These are phyloP conservation scores for Verruconis gallopava DNA, from an alignment of 2,329 filamentous ascomycete species.

Conservation along the genomic window DNA sequence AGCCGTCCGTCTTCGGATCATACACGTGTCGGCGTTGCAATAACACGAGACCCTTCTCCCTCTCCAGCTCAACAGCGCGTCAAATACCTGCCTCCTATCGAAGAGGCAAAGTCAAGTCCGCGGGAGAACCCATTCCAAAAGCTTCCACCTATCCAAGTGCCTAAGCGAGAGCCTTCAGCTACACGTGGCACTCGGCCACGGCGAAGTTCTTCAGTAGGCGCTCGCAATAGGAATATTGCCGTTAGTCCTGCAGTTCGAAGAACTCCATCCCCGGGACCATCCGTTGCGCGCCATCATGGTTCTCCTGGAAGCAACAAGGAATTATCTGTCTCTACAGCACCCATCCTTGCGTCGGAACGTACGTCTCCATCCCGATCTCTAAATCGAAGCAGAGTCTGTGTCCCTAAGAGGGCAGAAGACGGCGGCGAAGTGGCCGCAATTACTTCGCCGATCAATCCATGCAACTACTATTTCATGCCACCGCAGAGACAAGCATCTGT, in stretches of 20 bases:
- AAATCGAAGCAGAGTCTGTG: constrained; percentile 3
- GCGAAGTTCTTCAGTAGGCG: constrained; percentile 4
- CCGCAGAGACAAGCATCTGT: neutral
- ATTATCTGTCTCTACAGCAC: neutral
- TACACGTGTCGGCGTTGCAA: neutral
- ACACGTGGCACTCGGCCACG: constrained; percentile 4
- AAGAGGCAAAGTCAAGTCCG: neutral
- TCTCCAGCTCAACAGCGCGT: neutral
- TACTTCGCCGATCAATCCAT: neutral
- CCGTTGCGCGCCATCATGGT: neutral
- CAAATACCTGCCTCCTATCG: neutral
- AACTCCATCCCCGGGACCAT: constrained; percentile 4
- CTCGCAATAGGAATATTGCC: constrained; percentile 1
- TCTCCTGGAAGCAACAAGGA: constrained; percentile 1
- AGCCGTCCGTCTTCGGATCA: neutral
- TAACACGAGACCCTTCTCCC: neutral
- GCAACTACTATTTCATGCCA: neutral
- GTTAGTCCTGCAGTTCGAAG: neutral
- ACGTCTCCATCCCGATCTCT: constrained; percentile 1
- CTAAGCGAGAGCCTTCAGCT: constrained; percentile 1
- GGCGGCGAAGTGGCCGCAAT: neutral
- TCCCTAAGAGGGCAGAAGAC: neutral
- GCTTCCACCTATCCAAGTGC: constrained; percentile 8
- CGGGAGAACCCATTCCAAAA: constrained; percentile 6
- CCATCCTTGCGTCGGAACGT: constrained; percentile 1